Conservation (phyloP, 2,329 filamentous ascomycete genomes). For the Aspergillus luchuensis region DNA sequence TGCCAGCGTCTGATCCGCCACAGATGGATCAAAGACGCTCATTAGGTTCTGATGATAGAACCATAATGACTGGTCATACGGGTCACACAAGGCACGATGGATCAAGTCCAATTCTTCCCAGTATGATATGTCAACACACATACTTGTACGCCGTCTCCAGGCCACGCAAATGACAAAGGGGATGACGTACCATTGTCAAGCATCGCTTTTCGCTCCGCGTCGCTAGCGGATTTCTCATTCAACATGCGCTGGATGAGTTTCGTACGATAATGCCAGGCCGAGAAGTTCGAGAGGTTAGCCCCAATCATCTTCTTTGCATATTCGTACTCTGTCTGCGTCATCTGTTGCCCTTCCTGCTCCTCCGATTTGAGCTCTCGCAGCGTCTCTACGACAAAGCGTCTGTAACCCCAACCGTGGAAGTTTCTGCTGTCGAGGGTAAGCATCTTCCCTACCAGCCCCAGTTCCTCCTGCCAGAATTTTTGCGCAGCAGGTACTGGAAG, state of each 20-base stretch:
- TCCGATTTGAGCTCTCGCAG: slow-evolving; percentile 62
- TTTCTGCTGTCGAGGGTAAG: slow-evolving; percentile 82
- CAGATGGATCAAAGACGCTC: slow-evolving; percentile 62
- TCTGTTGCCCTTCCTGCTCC: slow-evolving; percentile 53
- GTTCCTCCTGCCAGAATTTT: slow-evolving; percentile 79
- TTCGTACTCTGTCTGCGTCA: slow-evolving; percentile 78
- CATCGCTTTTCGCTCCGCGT: slow-evolving; percentile 65
- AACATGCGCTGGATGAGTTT: slow-evolving; percentile 78
- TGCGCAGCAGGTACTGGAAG: slow-evolving; percentile 61
- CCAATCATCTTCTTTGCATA: slow-evolving; percentile 90
- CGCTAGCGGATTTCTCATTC: slow-evolving; percentile 67
- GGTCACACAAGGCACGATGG: slow-evolving; percentile 78
- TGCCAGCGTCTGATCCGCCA: slow-evolving; percentile 60
- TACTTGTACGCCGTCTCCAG: neutral
- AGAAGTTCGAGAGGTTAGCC: slow-evolving; percentile 89
- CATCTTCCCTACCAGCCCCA: slow-evolving; percentile 85
- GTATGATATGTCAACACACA: slow-evolving; percentile 7
- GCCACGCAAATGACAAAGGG: neutral
- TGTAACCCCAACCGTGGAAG: slow-evolving; percentile 95
- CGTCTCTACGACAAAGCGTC: slow-evolving; percentile 73
- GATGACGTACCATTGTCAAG: slow-evolving; percentile 65
- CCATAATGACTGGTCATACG: slow-evolving; percentile 94
- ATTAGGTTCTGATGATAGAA: slow-evolving; percentile 93
- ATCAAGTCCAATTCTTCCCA: slow-evolving; percentile 70
- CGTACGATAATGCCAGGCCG: slow-evolving; percentile 90